Evolutionary conservation across 2,329 filamentous ascomycete species (phyloP), one percentile per base, ranked within the genome.

Genomic region (Meredithiella fracta): DNA sequence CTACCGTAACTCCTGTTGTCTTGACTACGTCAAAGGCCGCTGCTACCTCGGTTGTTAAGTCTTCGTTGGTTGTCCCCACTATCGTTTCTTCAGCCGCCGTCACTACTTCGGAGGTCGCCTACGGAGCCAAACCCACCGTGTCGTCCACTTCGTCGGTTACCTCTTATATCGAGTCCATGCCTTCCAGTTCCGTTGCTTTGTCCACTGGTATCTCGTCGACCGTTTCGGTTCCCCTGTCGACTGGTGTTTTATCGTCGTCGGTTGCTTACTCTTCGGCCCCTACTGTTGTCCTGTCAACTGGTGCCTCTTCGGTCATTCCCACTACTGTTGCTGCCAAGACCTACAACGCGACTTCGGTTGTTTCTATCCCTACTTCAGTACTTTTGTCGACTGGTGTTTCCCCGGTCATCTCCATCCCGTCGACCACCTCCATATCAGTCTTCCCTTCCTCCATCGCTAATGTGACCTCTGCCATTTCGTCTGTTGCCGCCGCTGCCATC

Each of bases 391-490:
- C 47, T 29, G 37, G n/a, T 29, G 34, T 51, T 34, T 40, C 44
- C 34, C 11, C 29, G 3, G n/a, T 15, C 31, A 34, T 22, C 14
- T 25, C 51, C 14, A 40, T 26, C 23, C 76, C 64, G n/a, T n/a
- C n/a, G n/a, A n/a, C n/a, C n/a, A n/a, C 70, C 38, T 42, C 5
- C 6, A 5, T 42, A 42, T 15, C n/a, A 70, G 64, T 71, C 38
- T 51, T 54, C 71, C n/a, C 69, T 57, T 70, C 71, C 61, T 34
- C 29, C 11, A 11, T 34, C 11, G 29, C 29, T 11, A 34, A 5
- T 55, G 73, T 76, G 65, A 70, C 77, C 69, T 80, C 75, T 72
- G 80, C 78, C 64, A 52, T n/a, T 20, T 14, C 31, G 29, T 22
- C 50, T 38, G 50, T 38, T 25, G 29, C 25, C 20, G 31, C 61